phyloP scores from a whole-genome alignment of 2,329 filamentous ascomycete species.

The Trichoderma pleuroti region DNA sequence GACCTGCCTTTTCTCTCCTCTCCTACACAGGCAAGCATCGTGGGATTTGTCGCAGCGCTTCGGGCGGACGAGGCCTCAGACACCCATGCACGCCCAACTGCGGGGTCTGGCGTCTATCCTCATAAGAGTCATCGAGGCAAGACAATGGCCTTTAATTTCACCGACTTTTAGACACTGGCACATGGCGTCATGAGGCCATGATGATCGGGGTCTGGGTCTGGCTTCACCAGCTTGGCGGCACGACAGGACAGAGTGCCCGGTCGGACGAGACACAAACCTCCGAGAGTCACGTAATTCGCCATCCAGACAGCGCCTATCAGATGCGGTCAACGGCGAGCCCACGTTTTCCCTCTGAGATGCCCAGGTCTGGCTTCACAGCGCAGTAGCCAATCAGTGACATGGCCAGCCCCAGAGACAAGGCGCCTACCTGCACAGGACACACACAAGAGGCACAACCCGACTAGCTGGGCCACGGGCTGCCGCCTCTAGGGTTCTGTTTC shows the following conservation, averaged over 20 bases:
- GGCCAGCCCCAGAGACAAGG: not conserved
- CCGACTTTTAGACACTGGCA: slow-evolving; percentile 17
- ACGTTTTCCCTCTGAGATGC: not conserved
- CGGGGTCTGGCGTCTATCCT: slow-evolving; percentile 15
- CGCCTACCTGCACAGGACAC: not conserved
- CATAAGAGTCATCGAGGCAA: slow-evolving; percentile 18
- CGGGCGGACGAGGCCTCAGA: slow-evolving; percentile 14
- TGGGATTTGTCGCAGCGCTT: slow-evolving; percentile 12
- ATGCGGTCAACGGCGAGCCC: slow-evolving; percentile 15
- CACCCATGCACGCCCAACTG: slow-evolving; percentile 20
- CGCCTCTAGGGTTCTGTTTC: slow-evolving; percentile 18
- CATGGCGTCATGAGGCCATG: slow-evolving; percentile 17
- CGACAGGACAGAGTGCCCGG: slow-evolving; percentile 10
- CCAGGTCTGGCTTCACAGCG: not conserved
- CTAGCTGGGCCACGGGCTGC: slow-evolving; percentile 17
- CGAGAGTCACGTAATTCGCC: not conserved
- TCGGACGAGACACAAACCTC: slow-evolving; percentile 2
- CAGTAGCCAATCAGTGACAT: not conserved
- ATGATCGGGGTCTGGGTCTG: not conserved
- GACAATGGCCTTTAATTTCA: slow-evolving; percentile 12
- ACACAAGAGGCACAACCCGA: slow-evolving; percentile 8
- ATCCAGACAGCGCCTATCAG: slow-evolving; percentile 15
- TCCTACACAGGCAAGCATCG: slow-evolving; percentile 6
- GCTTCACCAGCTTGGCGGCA: slow-evolving; percentile 15
- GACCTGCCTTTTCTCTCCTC: not conserved